Conservation (phyloP, 2,329 filamentous ascomycete genomes). For the Ascochyta pisi region DNA sequence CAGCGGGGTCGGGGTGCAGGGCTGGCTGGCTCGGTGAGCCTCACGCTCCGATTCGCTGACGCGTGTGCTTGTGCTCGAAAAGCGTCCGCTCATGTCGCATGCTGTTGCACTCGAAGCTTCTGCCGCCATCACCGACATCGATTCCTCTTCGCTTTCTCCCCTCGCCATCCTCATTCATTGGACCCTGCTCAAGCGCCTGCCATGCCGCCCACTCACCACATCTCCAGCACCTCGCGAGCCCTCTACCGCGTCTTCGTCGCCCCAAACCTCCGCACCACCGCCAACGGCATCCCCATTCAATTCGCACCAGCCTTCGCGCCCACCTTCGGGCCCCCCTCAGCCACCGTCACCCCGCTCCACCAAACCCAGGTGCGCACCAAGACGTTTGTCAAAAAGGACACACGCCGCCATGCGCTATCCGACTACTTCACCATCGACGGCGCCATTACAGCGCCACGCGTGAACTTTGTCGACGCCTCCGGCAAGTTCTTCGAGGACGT, state of each 20-base stretch:
- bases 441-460: slow-evolving; percentile 54
- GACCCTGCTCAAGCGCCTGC: not conserved
- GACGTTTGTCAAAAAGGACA: slow-evolving; percentile 33
- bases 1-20: slow-evolving; percentile 21
- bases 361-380: slow-evolving; percentile 28
- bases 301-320: slow-evolving; percentile 29
- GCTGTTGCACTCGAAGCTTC: not conserved
- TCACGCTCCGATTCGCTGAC: slow-evolving; percentile 22
- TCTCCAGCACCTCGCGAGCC: slow-evolving; percentile 48
- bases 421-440: slow-evolving; percentile 55
- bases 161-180: not conserved
- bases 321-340: slow-evolving; percentile 10
- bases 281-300: slow-evolving; percentile 24
- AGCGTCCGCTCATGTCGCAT: slow-evolving; percentile 19
- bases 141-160: not conserved
- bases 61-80: slow-evolving; percentile 20
- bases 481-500: slow-evolving; percentile 46
- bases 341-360: slow-evolving; percentile 14
- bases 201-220: slow-evolving; percentile 43
- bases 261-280: slow-evolving; percentile 37
- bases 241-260: slow-evolving; percentile 55
- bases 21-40: not conserved
- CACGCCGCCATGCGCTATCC: slow-evolving; percentile 47
- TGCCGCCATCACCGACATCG: not conserved
- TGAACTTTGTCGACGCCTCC: slow-evolving; percentile 54